phyloP scores from a whole-genome alignment of 148 eudicot species.

The Polygonum aviculare region DNA sequence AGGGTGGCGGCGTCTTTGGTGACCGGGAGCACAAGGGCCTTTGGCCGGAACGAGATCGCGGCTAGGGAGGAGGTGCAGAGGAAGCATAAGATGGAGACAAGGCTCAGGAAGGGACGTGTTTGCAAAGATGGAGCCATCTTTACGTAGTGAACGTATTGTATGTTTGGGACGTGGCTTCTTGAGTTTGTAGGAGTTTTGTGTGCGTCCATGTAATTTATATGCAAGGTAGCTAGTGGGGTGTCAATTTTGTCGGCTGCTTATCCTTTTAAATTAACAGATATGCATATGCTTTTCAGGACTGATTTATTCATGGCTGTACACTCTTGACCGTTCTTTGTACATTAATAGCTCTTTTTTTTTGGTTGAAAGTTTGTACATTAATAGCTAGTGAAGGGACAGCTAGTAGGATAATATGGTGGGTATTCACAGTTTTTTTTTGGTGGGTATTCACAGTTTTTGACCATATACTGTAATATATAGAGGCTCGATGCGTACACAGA shows the following conservation, averaged over 20 bases:
- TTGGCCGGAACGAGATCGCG: background rate
- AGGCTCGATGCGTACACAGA: no score
- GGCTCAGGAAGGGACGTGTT: background rate
- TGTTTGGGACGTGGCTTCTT: background rate
- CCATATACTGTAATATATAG: no score
- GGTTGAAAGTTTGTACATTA: no score
- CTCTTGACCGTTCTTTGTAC: background rate
- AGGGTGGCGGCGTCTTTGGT: slow-evolving; percentile 44
- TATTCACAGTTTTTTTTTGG: no score
- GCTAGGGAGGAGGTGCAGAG: background rate
- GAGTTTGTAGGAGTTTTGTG: background rate
- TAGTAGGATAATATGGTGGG: no score
- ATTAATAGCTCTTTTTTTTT: no score
- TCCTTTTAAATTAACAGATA: background rate
- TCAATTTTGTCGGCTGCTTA: background rate
- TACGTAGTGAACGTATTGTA: background rate
- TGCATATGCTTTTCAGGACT: background rate
- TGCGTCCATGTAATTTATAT: background rate
- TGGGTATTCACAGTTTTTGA: no score
- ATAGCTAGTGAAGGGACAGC: no score
- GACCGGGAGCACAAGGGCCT: slow-evolving; percentile 42
- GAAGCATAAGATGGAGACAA: background rate
- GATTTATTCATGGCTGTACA: background rate
- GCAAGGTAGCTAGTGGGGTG: background rate
- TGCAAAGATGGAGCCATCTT: background rate